Evolutionary conservation across 2,329 filamentous ascomycete genomes (phyloP).

Genomic region (Ceratocystiopsis brevicomis): DNA sequence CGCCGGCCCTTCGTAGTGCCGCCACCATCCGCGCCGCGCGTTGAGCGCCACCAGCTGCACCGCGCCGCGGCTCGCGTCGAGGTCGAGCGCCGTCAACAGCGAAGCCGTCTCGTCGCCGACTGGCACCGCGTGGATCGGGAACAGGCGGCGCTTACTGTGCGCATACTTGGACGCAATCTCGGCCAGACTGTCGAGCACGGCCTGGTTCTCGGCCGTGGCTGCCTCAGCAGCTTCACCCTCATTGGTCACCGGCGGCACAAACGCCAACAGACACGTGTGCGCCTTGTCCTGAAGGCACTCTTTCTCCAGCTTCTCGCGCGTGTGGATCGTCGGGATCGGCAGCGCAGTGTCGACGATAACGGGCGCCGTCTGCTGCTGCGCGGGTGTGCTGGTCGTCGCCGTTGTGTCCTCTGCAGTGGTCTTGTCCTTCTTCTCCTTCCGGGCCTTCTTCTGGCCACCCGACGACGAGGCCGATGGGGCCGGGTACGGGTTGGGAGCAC

Average conservation of each 20-base stretch:
- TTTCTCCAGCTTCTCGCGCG: constrained; percentile 42
- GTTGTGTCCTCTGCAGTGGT: constrained; percentile 21
- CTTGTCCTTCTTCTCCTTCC: constrained; percentile 14
- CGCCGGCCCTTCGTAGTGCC: constrained; percentile 40
- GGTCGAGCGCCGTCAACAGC: constrained; percentile 41
- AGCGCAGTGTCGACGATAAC: constrained; percentile 35
- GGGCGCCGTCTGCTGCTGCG: constrained; percentile 21
- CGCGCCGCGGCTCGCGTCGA: constrained; percentile 25
- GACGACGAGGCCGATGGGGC: constrained; percentile 24
- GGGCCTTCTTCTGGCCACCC: constrained; percentile 1
- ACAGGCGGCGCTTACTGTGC: constrained; percentile 45
- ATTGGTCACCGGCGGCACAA: constrained; percentile 33
- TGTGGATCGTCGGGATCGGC: constrained; percentile 46
- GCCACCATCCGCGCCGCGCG: constrained; percentile 72
- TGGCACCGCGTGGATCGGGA: constrained; percentile 68
- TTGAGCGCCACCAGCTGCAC: constrained; percentile 69
- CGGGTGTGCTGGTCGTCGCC: constrained; percentile 20
- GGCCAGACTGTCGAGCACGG: constrained; percentile 44
- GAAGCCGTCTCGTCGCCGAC: constrained; percentile 34
- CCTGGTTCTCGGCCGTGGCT: constrained; percentile 25
- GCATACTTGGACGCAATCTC: constrained; percentile 61
- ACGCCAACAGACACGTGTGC: constrained; percentile 63
- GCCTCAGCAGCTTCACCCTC: constrained; percentile 15
- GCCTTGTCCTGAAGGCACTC: constrained; percentile 60
- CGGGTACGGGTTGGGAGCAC: constrained; percentile 61